These are phyloP conservation scores for Fusarium algeriense DNA, from an alignment of 2,329 filamentous ascomycete species.

Conservation along the genomic window DNA sequence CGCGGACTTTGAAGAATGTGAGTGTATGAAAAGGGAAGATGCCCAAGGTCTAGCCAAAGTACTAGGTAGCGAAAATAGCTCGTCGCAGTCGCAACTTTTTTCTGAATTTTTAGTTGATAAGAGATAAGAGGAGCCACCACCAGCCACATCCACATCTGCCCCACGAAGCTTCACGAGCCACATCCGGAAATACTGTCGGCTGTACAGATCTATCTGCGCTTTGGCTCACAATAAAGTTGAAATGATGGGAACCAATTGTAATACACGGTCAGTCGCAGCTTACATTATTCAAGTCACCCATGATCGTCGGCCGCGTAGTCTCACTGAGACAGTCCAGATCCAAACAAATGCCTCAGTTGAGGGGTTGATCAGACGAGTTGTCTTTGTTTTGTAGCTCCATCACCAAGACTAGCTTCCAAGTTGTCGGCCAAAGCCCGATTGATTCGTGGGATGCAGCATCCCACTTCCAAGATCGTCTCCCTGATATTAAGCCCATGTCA, in stretches of 20 bases:
- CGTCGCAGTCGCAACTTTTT: slow-evolving; percentile 36
- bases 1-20: not conserved
- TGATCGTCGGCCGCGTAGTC: slow-evolving; percentile 20
- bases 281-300: slow-evolving; percentile 16
- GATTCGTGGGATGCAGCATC: slow-evolving; percentile 4
- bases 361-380: not conserved
- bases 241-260: slow-evolving; percentile 7
- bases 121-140: slow-evolving; percentile 24
- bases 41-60: not conserved
- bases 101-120: slow-evolving; percentile 39
- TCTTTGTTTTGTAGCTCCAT: not conserved
- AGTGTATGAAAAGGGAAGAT: not conserved
- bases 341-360: slow-evolving; percentile 11
- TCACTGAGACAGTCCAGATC: slow-evolving; percentile 14
- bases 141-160: not conserved
- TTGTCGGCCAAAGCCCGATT: slow-evolving; percentile 10
- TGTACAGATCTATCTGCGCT: not conserved
- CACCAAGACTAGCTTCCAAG: not conserved
- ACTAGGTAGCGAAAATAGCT: slow-evolving; percentile 12
- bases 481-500: slow-evolving; percentile 25
- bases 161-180: not conserved
- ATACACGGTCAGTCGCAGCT: slow-evolving; percentile 9
- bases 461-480: slow-evolving; percentile 2
- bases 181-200: not conserved
- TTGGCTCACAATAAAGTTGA: slow-evolving; percentile 2